Evolutionary conservation across 495 filamentous ascomycete genomes (phyloP), one percentile per base, ranked within the genome.

Genomic region (Pseudoneurospora amorphoporcata): DNA sequence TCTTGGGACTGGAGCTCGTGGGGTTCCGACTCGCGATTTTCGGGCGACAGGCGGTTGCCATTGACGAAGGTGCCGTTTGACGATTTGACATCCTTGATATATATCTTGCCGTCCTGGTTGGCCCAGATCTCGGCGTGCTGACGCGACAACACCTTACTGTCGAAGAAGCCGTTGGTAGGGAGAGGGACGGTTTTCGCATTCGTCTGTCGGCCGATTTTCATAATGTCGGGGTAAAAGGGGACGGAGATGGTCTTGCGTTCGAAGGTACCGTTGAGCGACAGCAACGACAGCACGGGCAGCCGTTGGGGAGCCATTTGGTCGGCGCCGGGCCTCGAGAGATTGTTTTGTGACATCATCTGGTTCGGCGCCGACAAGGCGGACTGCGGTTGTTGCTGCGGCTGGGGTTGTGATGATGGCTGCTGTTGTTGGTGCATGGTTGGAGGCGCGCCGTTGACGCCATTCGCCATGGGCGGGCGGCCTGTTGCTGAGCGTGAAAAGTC

Each of bases 51-150:
- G 35, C 95, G 89, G 19, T 90, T 86, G n/a, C 93, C 94, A 73
- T 98, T 99, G 70, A 99, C 94, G 81, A 99, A 99, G 1, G 95
- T 99, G 47, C 95, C 95, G 77, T 99, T 99, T 3, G 95, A 98
- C 4, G 95, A 98, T 80, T 97, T 98, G 74, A 99, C 91, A 82
- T 99, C 95, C 41, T 94, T 90, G 76, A 99, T 98, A 89, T 90
- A 98, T 70, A 99, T 90, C 78, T 95, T 97, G 16, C 95, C 95
- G 74, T 86, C 87, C 71, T 90, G 87, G 69, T 98, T 94, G 32
- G 95, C 95, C 93, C 93, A 99, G 19, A 98, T 89, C 74, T 99
- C 95, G 17, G 95, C 95, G 82, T 99, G 95, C 80, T 97, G 94
- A 72, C 95, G 86, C 41, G 95, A 98, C 16, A 99, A 87, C 42